phyloP scores from a whole-genome alignment of 2,329 filamentous ascomycete genomes.

The Westerdykella aurantiaca region DNA sequence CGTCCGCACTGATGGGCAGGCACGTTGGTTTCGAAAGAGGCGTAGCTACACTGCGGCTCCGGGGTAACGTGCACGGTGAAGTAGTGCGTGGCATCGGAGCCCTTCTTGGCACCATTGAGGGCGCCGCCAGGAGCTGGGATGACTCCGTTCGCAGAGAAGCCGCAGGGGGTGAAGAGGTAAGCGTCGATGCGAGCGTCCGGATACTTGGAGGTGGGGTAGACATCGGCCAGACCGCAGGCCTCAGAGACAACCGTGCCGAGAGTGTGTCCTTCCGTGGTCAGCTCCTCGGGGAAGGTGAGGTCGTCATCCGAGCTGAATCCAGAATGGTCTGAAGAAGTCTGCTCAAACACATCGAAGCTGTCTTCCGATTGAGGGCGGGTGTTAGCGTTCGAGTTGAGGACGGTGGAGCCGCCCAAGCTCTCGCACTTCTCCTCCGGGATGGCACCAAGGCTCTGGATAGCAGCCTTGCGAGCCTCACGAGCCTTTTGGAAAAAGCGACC shows the following conservation, averaged over 20 bases:
- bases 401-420: slow-evolving; percentile 32
- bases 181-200: slow-evolving; percentile 91
- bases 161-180: slow-evolving; percentile 93
- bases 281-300: slow-evolving; percentile 59
- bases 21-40: slow-evolving; percentile 97
- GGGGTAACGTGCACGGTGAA: slow-evolving; percentile 98
- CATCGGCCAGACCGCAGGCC: slow-evolving; percentile 76
- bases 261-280: slow-evolving; percentile 89
- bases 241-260: slow-evolving; percentile 90
- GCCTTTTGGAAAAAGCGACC: slow-evolving; percentile 67
- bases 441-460: slow-evolving; percentile 54
- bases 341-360: slow-evolving; percentile 73
- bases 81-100: slow-evolving; percentile 59
- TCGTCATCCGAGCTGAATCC: slow-evolving; percentile 54
- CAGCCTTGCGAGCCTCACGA: slow-evolving; percentile 56
- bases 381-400: slow-evolving; percentile 38
- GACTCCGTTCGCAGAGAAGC: slow-evolving; percentile 95
- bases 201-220: slow-evolving; percentile 82
- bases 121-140: slow-evolving; percentile 64
- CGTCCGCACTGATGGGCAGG: slow-evolving; percentile 82
- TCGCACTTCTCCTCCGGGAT: slow-evolving; percentile 49
- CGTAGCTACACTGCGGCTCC: slow-evolving; percentile 94
- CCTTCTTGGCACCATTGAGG: slow-evolving; percentile 40
- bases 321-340: slow-evolving; percentile 59
- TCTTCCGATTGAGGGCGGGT: slow-evolving; percentile 46